Evolutionary conservation across 345 rosid species (phyloP).

Genomic region (Populus nigra): DNA sequence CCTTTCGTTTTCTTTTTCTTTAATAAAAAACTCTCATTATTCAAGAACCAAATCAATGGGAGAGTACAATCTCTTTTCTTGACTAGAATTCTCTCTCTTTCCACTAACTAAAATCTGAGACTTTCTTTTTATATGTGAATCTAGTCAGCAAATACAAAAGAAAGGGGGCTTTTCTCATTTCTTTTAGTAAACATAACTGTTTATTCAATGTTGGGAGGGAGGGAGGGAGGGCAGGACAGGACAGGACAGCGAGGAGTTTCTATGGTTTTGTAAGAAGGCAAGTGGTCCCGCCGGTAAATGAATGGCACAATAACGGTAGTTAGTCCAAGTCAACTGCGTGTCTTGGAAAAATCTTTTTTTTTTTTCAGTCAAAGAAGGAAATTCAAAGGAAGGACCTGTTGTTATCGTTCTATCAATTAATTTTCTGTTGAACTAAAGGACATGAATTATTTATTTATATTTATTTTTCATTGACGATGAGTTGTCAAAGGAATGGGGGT

Average conservation of each 20-base stretch:
- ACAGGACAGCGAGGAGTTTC: background rate
- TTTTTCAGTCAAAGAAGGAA: background rate
- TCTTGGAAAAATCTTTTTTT: background rate
- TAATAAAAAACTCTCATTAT: background rate
- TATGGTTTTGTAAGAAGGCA: background rate
- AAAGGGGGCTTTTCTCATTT: background rate
- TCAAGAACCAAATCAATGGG: background rate
- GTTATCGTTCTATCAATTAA: too few relatives aligned
- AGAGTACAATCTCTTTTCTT: background rate
- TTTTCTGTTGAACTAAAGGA: too few relatives aligned
- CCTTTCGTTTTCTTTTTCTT: background rate
- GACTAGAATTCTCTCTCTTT: background rate
- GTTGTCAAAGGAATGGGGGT: background rate
- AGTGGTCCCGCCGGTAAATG: background rate
- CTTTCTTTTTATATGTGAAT: background rate
- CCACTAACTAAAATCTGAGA: background rate
- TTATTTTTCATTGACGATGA: background rate
- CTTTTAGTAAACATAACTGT: background rate
- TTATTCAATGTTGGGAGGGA: background rate
- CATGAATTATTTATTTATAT: background rate
- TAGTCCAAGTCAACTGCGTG: conserved; percentile 19
- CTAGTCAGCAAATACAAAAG: background rate
- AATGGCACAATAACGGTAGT: background rate
- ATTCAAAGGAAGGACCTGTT: background rate
- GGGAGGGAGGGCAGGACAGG: background rate